These are phyloP conservation scores for Colletotrichum cordylinicola DNA, from an alignment of 2,329 filamentous ascomycete genomes.

Conservation along the genomic window DNA sequence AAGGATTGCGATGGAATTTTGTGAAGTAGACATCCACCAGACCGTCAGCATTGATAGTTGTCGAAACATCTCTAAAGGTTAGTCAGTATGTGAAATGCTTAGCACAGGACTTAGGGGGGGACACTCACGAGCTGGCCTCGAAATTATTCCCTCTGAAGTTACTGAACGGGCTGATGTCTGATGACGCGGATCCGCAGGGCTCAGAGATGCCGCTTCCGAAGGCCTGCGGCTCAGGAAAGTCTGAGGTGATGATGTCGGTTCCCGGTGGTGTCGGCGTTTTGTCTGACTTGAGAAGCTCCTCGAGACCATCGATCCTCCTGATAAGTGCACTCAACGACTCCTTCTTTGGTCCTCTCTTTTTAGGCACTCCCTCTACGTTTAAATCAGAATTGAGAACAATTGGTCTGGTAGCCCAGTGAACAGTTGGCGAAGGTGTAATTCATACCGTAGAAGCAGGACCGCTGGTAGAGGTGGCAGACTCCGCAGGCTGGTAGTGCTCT, in stretches of 20 bases:
- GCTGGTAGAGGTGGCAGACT: constrained; percentile 17
- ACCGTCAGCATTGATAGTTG: constrained; percentile 4
- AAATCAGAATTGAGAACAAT: neutral
- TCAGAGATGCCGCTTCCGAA: neutral
- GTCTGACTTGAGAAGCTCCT: constrained; percentile 18
- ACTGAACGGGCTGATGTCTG: constrained; percentile 5
- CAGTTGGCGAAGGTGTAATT: neutral
- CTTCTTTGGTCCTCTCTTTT: constrained; percentile 14
- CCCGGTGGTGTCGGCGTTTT: constrained; percentile 9
- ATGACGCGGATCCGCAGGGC: neutral
- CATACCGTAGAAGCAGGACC: constrained; percentile 15
- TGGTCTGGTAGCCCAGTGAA: neutral
- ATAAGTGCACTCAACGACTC: constrained; percentile 15
- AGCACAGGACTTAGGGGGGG: neutral
- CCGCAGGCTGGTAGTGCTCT: constrained; percentile 16
- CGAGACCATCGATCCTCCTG: constrained; percentile 12
- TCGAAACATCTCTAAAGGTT: neutral
- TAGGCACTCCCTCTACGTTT: neutral
- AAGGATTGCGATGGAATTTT: constrained; percentile 4
- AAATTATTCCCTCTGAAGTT: neutral
- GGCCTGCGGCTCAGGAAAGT: neutral
- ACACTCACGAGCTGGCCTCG: neutral
- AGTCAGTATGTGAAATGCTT: neutral
- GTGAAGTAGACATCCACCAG: constrained; percentile 11
- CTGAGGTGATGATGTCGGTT: neutral